Conservation (phyloP, 176 grass and related monocot species). For the Miscanthus lutarioriparius region DNA sequence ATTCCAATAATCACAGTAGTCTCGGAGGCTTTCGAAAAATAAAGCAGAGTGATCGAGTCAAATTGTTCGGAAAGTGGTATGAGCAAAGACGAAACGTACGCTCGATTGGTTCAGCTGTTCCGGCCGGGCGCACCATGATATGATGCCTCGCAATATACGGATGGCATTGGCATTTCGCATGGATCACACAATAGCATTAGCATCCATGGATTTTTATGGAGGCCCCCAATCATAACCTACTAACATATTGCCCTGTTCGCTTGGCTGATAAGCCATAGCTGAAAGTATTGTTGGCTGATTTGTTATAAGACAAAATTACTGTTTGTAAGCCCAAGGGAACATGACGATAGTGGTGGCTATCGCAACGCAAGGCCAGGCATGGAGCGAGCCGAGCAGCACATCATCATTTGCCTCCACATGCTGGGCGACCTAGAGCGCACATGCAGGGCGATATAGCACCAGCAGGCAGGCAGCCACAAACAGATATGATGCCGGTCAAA, state of each 20-base stretch:
- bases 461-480: background rate
- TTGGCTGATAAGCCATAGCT: too few relatives aligned
- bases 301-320: too few relatives aligned
- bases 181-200: background rate
- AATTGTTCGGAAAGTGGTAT: slow-evolving; percentile 13
- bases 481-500: slow-evolving; percentile 33
- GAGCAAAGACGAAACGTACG: background rate
- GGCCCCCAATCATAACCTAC: slow-evolving; percentile 25
- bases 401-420: slow-evolving; percentile 30
- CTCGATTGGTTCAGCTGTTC: background rate
- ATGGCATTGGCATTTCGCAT: background rate
- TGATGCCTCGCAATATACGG: background rate
- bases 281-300: too few relatives aligned
- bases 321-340: too few relatives aligned
- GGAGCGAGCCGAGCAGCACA: background rate
- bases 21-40: background rate
- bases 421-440: slow-evolving; percentile 31
- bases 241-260: too few relatives aligned
- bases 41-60: background rate
- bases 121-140: background rate
- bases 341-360: background rate
- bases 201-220: background rate
- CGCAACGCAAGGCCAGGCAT: background rate
- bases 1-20: background rate
- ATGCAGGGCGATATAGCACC: slow-evolving; percentile 13